These are phyloP conservation scores for Pythium chondricola DNA, from an alignment of 352 stramenopile genomes.

Conservation along the genomic window DNA sequence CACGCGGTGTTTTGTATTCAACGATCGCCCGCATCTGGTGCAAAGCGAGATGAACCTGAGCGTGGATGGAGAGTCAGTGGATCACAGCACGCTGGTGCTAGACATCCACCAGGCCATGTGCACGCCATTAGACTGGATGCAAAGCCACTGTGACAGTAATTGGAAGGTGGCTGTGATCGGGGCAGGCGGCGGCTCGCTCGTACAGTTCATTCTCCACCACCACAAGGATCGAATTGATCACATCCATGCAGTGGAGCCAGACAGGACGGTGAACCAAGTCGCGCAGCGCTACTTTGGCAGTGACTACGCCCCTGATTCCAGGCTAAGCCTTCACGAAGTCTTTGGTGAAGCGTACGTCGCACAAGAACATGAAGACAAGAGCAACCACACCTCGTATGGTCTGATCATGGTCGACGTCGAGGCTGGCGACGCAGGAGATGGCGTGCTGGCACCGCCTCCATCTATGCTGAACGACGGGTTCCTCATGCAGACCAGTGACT, in stretches of 20 bases:
- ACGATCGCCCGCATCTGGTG: conserved; percentile 57
- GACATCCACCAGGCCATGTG: conserved; percentile 67
- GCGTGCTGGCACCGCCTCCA: conserved; percentile 32
- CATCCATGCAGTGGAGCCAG: conserved; percentile 62
- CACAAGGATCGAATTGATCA: conserved; percentile 17
- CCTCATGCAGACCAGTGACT: conserved; percentile 19
- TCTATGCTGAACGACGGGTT: conserved; percentile 38
- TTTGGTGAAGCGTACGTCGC: conserved; percentile 31
- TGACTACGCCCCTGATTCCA: conserved; percentile 8
- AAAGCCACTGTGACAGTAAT: background rate
- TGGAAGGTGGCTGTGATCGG: conserved; percentile 40
- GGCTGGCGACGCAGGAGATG: conserved; percentile 20
- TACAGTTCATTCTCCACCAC: conserved; percentile 46
- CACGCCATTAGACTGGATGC: conserved; percentile 29
- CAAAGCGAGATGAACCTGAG: conserved; percentile 62
- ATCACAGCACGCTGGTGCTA: conserved; percentile 41
- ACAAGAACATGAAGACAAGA: conserved; percentile 6
- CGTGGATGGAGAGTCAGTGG: conserved; percentile 13
- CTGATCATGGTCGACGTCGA: conserved; percentile 66
- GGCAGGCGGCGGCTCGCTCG: conserved; percentile 46
- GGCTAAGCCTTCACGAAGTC: conserved; percentile 36
- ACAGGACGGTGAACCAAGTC: conserved; percentile 32
- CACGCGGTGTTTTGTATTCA: conserved; percentile 69
- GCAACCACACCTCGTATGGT: conserved; percentile 19
- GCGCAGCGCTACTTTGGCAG: conserved; percentile 44